Conservation (phyloP, 495 filamentous ascomycete genomes). For the Astrothelium macrocarpum region DNA sequence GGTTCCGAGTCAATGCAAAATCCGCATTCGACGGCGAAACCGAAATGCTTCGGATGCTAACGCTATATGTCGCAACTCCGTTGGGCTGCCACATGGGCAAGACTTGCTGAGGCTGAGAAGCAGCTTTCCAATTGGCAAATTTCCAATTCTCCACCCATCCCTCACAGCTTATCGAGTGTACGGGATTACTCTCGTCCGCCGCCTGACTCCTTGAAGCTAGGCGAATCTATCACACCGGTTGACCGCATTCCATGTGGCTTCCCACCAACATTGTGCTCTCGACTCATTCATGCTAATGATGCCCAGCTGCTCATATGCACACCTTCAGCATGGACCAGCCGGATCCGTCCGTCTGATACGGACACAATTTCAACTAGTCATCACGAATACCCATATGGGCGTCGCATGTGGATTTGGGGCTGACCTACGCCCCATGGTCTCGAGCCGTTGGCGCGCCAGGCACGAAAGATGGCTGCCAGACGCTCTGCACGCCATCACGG, state of each 20-base stretch:
- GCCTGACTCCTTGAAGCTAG: neutral
- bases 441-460: neutral
- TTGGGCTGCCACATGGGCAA: constrained; percentile 2
- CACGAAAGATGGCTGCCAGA: neutral
- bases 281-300: neutral
- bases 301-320: neutral
- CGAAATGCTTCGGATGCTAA: neutral
- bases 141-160: neutral
- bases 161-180: neutral
- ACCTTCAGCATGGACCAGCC: neutral
- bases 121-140: neutral
- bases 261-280: neutral
- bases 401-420: neutral
- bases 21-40: neutral
- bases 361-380: neutral
- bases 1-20: neutral
- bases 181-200: neutral
- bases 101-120: neutral
- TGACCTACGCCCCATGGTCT: neutral
- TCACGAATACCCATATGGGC: neutral
- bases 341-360: neutral
- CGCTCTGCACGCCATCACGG: neutral
- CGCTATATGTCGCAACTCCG: neutral
- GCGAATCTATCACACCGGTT: neutral
- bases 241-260: neutral